These are phyloP conservation scores for Auriscalpium vulgare DNA, from an alignment of 768 basidiomycete genomes.

Conservation along the genomic window DNA sequence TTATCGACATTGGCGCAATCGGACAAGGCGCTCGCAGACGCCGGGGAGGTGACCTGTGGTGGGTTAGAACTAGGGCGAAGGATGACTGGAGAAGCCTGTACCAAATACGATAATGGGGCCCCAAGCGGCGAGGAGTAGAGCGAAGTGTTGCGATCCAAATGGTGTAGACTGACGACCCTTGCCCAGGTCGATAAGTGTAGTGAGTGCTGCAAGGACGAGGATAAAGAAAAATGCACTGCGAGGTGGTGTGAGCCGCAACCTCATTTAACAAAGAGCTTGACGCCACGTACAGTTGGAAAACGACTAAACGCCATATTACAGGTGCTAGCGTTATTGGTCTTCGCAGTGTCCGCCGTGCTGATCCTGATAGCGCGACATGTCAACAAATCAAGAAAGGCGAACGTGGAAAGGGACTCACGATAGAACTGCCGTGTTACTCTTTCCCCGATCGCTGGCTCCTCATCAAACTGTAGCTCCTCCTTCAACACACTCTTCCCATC, in stretches of 20 bases:
- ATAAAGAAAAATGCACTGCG: conserved; percentile 35
- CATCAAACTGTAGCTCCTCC: conserved; percentile 2
- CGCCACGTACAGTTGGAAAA: conserved; percentile 45
- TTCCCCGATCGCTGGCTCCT: not conserved
- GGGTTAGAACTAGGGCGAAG: not conserved
- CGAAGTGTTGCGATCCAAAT: conserved; percentile 61
- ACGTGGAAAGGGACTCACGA: not conserved
- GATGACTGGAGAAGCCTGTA: conserved; percentile 6
- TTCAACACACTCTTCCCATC: conserved; percentile 1
- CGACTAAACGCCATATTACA: conserved; percentile 42
- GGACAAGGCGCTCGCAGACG: conserved; percentile 5
- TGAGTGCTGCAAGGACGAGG: conserved; percentile 42
- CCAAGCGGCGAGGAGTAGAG: conserved; percentile 52
- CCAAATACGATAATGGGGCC: conserved; percentile 50
- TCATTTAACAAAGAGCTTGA: not conserved
- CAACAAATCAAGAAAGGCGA: too few relatives aligned
- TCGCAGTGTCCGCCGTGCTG: conserved; percentile 4
- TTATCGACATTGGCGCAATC: not conserved
- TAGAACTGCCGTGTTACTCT: conserved; percentile 4
- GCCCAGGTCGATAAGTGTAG: conserved; percentile 44
- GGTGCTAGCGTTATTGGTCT: conserved; percentile 26
- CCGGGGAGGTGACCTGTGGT: conserved; percentile 8
- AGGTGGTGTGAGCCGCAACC: conserved; percentile 7
- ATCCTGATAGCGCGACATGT: conserved; percentile 1
- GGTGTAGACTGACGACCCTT: conserved; percentile 34